Base-by-base conservation (phyloP, 768 basidiomycete genomes). In the Russula compacta region DNA sequence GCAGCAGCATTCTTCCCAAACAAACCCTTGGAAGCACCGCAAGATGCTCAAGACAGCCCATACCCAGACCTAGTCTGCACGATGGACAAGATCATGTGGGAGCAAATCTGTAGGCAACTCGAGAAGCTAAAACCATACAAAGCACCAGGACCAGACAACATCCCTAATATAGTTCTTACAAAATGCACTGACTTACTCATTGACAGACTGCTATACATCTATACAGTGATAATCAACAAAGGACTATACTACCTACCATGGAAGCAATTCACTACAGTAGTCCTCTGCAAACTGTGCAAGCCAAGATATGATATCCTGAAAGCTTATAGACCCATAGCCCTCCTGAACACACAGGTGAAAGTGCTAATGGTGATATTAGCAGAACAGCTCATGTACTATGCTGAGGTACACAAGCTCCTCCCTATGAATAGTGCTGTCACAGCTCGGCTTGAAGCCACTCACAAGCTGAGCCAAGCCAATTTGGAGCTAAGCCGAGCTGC, bases 91-190 rank as follows among this genome's bases (percentile, higher is more conserved):
- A 40, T 40, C 40, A 40, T 4, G 1, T 1, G 5, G 1, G 40
- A 40, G 14, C 40, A 40, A 9, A 6, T 40, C 1, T 9, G 5
- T 5, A 15, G 14, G 1, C 69, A 70, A 0, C 71, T 76, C 0
- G 12, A 36, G 0, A 51, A 58, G 6, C 72, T 79, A 1, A 68
- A 71, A 69, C 73, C 47, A 0, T 72, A 71, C 70, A 78, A 77
- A 58, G 76, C 74, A 0, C 65, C 69, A 0, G 71, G 73, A 0
- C 72, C 69, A n/a, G n/a, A n/a, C 0, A 64, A 70, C 19, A 67
- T 73, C 14, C 66, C 72, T 0, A 79, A 80, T 58, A 56, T 67
- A 0, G 71, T 77, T 0, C 67, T 77, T 38, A 72, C 52, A 11
- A 24, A 71, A 14, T 68, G 67, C 54, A 63, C 58, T 35, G 66